Evolutionary conservation across 768 basidiomycete species (phyloP).

Genomic region (Coprinopsis marcescibilis): DNA sequence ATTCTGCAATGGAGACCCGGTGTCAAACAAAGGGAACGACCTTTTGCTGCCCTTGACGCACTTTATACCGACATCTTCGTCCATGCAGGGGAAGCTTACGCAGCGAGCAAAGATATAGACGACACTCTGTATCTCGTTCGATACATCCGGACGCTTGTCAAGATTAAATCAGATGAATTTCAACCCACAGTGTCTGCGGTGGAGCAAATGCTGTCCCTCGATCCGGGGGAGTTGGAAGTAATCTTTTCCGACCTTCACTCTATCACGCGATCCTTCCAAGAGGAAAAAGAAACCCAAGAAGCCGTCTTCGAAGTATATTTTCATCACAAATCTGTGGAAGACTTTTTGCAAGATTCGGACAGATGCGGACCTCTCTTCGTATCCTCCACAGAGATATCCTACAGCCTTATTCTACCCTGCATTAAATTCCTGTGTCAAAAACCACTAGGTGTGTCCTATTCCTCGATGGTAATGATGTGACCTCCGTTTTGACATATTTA

Average conservation of each 20-base stretch:
- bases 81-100: background rate
- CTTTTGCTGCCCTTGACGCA: background rate
- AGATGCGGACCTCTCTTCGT: background rate
- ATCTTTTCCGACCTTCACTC: background rate
- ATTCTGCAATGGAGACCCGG: background rate
- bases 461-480: no score
- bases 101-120: background rate
- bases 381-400: background rate
- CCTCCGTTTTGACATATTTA: no score
- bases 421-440: background rate
- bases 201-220: background rate
- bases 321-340: background rate
- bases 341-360: background rate
- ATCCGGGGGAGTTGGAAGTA: background rate
- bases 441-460: no score
- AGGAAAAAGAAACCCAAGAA: background rate
- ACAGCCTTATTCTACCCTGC: background rate
- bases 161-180: background rate
- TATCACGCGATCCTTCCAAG: background rate
- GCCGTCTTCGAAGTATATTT: background rate
- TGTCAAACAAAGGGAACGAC: background rate
- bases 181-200: background rate
- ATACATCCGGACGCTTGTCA: background rate
- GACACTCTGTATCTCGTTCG: background rate
- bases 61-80: background rate